A percentile compares a stretch with the other conserved stretches of the same genome.
Conservation (phyloP, 2,329 filamentous ascomycete genomes). For the Exserohilum turcica region DNA sequence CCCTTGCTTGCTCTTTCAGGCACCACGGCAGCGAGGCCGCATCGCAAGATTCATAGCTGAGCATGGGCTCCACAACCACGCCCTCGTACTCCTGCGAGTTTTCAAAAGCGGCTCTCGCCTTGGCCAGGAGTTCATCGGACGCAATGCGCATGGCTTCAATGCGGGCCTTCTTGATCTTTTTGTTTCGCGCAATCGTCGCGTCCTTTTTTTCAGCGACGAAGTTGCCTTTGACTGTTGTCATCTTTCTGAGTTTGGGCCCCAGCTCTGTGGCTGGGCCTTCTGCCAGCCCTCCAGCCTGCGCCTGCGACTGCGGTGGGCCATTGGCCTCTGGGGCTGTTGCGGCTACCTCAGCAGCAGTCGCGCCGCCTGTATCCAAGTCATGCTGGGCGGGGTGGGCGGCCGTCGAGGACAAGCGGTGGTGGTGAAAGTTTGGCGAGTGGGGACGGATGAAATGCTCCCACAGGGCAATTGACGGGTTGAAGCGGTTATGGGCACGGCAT, state of each 20-base stretch:
- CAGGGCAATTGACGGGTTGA: constrained; percentile 37
- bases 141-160: not conserved
- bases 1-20: not conserved
- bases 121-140: constrained; percentile 10
- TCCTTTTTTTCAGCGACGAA: not conserved
- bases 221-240: constrained; percentile 4
- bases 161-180: not conserved
- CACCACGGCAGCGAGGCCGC: constrained; percentile 29
- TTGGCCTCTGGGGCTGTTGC: not conserved
- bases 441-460: constrained; percentile 43
- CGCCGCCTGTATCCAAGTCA: not conserved
- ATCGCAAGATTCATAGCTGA: not conserved
- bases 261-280: not conserved
- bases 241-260: not conserved
- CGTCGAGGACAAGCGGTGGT: constrained; percentile 26
- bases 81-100: constrained; percentile 24
- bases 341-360: too few species aligned
- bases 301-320: not conserved
- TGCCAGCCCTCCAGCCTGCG: not conserved
- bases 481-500: constrained; percentile 43
- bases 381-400: constrained; percentile 13
- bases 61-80: constrained; percentile 21
- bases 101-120: constrained; percentile 15
- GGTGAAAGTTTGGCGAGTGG: constrained; percentile 12
- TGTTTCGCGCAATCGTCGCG: constrained; percentile 9